Evolutionary conservation across 805 yeast species (phyloP), one percentile per base, ranked within the genome.

Genomic region (Yamadazyma sp.): DNA sequence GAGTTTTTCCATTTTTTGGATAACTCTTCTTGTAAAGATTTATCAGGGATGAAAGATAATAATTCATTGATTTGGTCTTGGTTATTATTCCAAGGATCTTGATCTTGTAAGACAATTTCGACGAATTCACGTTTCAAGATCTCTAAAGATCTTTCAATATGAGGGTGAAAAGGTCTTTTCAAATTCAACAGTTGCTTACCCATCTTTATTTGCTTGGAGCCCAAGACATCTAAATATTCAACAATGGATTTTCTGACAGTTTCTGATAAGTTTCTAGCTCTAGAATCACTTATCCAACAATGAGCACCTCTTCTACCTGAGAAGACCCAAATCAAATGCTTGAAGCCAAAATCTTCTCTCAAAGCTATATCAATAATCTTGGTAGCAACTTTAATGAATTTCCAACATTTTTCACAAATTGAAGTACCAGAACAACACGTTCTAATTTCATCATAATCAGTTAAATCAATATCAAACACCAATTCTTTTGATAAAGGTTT

Each of bases 301-400:
- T 93, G 98, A 11, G 94, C 95, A 59, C 98, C 98, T 75, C 98
- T 85, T 70, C 98, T 83, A 30, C 98, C 98, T 1, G 96, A 87
- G 54, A 86, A 93, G 4, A 91, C 96, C 98, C 98, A 93, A 32
- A 93, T 69, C 53, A 87, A 68, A 58, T 86, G 81, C 40, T 78
- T 65, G 57, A 86, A 89, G 1, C 96, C 98, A 60, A 93, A 93
- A 58, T 91, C 98, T 33, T 86, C 87, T 34, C 76, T 65, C 34
- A 93, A 68, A 0, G 95, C 82, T 1, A 58, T 53, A 41, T 84
- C 86, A 40, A 93, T 64, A 30, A 89, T 76, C 49, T 78, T 75
- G 39, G 88, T 76, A 2, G 97, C 96, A 17, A 89, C 76, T 14
- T 82, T 79, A 40, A 93, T 86, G 54, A 89, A 93, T 42, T 77